Evolutionary conservation across 208 protist species (phyloP).

Genomic region (Leishmania aethiopica): DNA sequence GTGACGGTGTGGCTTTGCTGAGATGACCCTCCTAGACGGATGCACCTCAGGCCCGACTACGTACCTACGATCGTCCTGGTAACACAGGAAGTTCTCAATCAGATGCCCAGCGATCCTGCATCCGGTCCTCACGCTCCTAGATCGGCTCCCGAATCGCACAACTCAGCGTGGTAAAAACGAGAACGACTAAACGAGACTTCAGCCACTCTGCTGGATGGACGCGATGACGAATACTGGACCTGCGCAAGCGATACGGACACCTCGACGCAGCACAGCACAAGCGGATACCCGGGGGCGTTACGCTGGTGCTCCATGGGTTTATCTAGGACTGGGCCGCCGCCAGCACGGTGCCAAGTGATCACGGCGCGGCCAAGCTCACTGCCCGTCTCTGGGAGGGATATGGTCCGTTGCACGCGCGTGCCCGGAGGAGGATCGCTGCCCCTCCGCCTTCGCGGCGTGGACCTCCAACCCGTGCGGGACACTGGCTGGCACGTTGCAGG

Average conservation of each 20-base stretch:
- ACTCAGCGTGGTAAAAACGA: neutral
- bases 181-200: too few species aligned
- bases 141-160: neutral
- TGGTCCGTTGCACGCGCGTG: neutral
- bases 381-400: neutral
- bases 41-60: neutral
- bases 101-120: neutral
- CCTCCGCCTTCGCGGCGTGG: neutral
- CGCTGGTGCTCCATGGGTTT: neutral
- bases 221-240: neutral
- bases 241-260: neutral
- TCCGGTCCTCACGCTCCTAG: neutral
- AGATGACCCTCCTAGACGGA: neutral
- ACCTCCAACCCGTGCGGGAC: neutral
- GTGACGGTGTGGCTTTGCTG: neutral
- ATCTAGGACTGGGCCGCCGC: neutral
- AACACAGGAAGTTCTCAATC: neutral
- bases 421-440: neutral
- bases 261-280: neutral
- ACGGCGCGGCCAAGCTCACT: neutral
- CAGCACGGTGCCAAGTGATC: neutral
- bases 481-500: neutral
- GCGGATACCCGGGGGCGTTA: neutral
- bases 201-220: neutral
- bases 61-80: neutral